phyloP scores from a whole-genome alignment of 2,329 filamentous ascomycete genomes.

The Fusarium armeniacum region DNA sequence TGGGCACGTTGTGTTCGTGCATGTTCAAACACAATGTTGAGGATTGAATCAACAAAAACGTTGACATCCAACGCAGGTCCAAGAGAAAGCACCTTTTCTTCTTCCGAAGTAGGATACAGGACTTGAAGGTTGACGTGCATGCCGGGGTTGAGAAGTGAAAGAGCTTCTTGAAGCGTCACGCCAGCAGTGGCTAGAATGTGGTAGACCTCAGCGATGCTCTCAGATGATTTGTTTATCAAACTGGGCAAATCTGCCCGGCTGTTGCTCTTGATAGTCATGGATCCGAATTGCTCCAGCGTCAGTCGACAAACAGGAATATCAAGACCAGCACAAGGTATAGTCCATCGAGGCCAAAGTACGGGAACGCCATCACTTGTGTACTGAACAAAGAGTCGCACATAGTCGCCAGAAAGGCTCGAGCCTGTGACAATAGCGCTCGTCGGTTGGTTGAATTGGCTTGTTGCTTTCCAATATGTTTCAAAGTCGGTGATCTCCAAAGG shows the following conservation, averaged over 20 bases:
- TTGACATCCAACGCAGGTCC: slow-evolving; percentile 88
- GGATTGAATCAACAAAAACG: slow-evolving; percentile 83
- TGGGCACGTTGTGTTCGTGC: slow-evolving; percentile 76
- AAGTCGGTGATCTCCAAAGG: slow-evolving; percentile 98
- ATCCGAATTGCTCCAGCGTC: slow-evolving; percentile 78
- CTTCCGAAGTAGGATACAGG: slow-evolving; percentile 82
- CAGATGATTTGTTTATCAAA: slow-evolving; percentile 62
- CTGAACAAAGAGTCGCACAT: slow-evolving; percentile 91
- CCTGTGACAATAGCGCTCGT: slow-evolving; percentile 92
- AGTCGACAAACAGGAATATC: slow-evolving; percentile 87
- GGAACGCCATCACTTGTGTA: slow-evolving; percentile 89
- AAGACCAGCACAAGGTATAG: slow-evolving; percentile 79
- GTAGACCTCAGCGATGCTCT: slow-evolving; percentile 76
- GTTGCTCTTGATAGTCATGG: slow-evolving; percentile 61
- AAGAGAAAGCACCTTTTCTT: slow-evolving; percentile 78
- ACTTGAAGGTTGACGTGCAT: slow-evolving; percentile 95
- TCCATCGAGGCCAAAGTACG: slow-evolving; percentile 89
- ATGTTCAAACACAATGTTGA: slow-evolving; percentile 91
- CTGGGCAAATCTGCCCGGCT: slow-evolving; percentile 60
- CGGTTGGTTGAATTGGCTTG: slow-evolving; percentile 85
- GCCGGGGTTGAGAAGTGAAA: slow-evolving; percentile 79
- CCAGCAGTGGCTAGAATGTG: slow-evolving; percentile 80
- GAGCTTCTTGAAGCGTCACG: slow-evolving; percentile 81
- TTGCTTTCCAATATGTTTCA: slow-evolving; percentile 99
- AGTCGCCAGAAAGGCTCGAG: slow-evolving; percentile 95